Conservation (phyloP, 495 filamentous ascomycete species). For the Trichoderma reesei region DNA sequence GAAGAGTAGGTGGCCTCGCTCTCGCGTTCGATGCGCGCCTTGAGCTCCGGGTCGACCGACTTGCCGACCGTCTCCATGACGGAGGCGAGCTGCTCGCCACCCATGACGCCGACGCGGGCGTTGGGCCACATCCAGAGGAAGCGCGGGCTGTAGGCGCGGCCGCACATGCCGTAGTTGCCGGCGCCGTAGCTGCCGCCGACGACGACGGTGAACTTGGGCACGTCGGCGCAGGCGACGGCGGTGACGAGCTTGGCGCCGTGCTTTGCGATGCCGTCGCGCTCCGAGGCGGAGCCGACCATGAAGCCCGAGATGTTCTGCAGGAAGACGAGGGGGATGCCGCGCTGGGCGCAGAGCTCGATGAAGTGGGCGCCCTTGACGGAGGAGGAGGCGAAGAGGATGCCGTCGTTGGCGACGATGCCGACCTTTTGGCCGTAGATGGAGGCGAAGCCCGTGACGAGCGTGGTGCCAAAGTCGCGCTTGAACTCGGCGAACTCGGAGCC, state of each 20-base stretch:
- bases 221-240: conserved; percentile 87
- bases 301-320: conserved; percentile 96
- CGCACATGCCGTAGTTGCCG: conserved; percentile 66
- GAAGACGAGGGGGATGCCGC: conserved; percentile 82
- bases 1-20: conserved; percentile 80
- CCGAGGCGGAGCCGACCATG: conserved; percentile 92
- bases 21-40: conserved; percentile 78
- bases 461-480: conserved; percentile 84
- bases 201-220: conserved; percentile 95
- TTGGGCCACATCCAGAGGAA: conserved; percentile 98
- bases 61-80: conserved; percentile 95
- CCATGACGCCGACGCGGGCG: conserved; percentile 92
- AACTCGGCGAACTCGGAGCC: conserved; percentile 86
- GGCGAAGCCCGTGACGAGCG: conserved; percentile 88
- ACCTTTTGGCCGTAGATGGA: conserved; percentile 83
- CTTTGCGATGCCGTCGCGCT: conserved; percentile 92
- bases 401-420: conserved; percentile 93
- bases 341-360: conserved; percentile 91
- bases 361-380: conserved; percentile 95
- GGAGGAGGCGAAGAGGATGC: conserved; percentile 88
- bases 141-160: conserved; percentile 83
- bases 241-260: conserved; percentile 97
- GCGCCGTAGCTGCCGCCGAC: conserved; percentile 82
- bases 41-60: conserved; percentile 69
- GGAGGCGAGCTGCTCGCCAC: conserved; percentile 77